Base-by-base conservation (phyloP, 139 green algal genomes). In the Chlorella sorokiniana region DNA sequence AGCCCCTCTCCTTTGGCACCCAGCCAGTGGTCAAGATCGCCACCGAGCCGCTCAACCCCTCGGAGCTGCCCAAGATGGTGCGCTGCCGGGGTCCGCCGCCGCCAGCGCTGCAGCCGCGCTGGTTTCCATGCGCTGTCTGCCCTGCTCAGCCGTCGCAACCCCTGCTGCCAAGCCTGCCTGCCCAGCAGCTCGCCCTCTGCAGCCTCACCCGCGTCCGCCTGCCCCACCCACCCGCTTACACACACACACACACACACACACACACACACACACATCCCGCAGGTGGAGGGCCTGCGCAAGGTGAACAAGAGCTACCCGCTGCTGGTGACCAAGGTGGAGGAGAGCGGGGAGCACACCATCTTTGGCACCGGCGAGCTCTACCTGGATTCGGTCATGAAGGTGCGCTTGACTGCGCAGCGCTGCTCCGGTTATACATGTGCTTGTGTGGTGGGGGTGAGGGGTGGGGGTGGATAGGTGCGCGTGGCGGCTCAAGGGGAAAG, bases 41-140 rank as follows among this genome's bases (percentile, higher is more conserved):
- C 8, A 94, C 90, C 29, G 96, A 99, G 92, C 96, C 96, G 33
- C 90, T 99, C 70, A 97, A 99, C 84, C 96, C 96, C 33, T 89
- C 80, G 6, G 96, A 99, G 84, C 93, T 99, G 84, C 96, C 96
- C 65, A 98, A 98, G 85, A 98, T 99, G 96, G 96, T 96, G 75
- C 84, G 83, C 23, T 45, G 67, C 25, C 42, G 63, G 56, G 56
- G 56, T 29, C 11, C 27, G 56, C 6, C 6, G 56, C 52, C 52
- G 8, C 52, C 25, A 31, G 52, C 52, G 6, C 52, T n/a, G n/a
- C n/a, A n/a, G n/a, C n/a, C n/a, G n/a, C n/a, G n/a, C n/a, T n/a
- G n/a, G n/a, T n/a, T n/a, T n/a, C n/a, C n/a, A n/a, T n/a, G n/a
- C n/a, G n/a, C n/a, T n/a, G n/a, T n/a, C n/a, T n/a, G 14, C 14